Conservation (phyloP, 176 grass and related monocot genomes). For the Oryza coarctata region DNA sequence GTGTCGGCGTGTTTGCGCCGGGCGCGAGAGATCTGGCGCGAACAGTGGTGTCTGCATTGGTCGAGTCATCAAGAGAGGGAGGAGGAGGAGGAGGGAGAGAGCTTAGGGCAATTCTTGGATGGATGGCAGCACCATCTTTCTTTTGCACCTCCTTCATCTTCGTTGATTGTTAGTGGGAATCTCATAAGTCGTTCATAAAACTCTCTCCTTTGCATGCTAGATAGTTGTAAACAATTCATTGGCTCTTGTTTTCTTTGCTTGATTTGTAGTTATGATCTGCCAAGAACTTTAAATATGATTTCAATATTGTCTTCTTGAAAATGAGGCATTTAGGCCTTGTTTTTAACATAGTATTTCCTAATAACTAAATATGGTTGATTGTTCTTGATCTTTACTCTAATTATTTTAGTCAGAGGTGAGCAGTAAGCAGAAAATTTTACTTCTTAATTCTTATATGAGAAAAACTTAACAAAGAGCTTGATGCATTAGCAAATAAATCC, state of each 20-base stretch:
- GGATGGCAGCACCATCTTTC: constrained; percentile 20
- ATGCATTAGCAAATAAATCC: constrained; percentile 1
- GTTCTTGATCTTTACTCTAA: not conserved
- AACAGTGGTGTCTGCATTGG: constrained; percentile 13
- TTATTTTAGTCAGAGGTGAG: not conserved
- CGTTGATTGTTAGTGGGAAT: constrained; percentile 30
- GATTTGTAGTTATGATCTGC: not conserved
- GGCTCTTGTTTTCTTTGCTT: not conserved
- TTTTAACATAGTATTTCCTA: not conserved
- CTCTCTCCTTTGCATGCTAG: not conserved
- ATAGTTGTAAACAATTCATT: not conserved
- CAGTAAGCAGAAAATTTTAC: not conserved
- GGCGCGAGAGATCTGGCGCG: too few relatives aligned
- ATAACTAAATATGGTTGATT: not conserved
- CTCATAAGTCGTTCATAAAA: constrained; percentile 21
- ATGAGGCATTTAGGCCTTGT: not conserved
- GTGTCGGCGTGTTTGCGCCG: too few relatives aligned
- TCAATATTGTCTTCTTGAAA: not conserved
- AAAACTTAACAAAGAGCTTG: not conserved
- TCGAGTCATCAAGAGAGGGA: not conserved
- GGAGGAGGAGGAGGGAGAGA: not conserved
- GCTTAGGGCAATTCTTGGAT: not conserved
- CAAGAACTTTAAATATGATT: not conserved
- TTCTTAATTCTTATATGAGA: not conserved
- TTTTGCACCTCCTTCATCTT: not conserved